phyloP scores from a whole-genome alignment of 305 asterid species.

The Fraxinus dipetala region DNA sequence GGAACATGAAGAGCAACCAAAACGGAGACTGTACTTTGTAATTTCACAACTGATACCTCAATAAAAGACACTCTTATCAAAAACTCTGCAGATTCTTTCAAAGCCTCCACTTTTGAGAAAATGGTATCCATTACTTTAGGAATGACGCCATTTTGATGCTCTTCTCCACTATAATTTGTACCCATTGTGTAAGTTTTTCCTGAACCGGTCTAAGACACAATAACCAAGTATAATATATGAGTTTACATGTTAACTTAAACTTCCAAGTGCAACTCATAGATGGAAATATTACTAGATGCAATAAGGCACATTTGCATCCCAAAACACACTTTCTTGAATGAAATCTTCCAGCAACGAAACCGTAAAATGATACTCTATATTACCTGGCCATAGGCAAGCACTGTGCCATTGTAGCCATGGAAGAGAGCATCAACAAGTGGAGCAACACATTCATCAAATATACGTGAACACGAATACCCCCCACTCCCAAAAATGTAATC shows the following conservation, averaged over 20 bases:
- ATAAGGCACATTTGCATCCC: not conserved
- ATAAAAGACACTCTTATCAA: constrained; percentile 85
- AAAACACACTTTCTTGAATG: not conserved
- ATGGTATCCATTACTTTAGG: constrained; percentile 86
- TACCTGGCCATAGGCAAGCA: constrained; percentile 98
- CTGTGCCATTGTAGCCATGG: constrained; percentile 89
- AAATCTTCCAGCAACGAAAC: not conserved
- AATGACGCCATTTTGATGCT: constrained; percentile 62
- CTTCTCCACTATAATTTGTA: constrained; percentile 95
- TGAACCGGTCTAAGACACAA: constrained; percentile 75
- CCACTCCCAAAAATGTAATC: constrained; percentile 73
- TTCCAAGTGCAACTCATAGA: not conserved
- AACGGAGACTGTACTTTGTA: not conserved
- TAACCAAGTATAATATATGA: constrained; percentile 10
- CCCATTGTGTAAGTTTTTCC: constrained; percentile 99
- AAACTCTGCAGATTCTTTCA: constrained; percentile 65
- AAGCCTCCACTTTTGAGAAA: constrained; percentile 56
- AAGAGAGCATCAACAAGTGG: constrained; percentile 84
- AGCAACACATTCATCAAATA: constrained; percentile 74
- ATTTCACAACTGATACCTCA: constrained; percentile 51
- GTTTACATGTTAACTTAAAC: not conserved
- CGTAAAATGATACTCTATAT: not conserved
- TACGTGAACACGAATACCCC: constrained; percentile 53
- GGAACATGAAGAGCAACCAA: not conserved
- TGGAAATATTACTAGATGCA: not conserved